phyloP scores from a whole-genome alignment of 192 early-diverging fungal species.

The Coemansia erecta region DNA sequence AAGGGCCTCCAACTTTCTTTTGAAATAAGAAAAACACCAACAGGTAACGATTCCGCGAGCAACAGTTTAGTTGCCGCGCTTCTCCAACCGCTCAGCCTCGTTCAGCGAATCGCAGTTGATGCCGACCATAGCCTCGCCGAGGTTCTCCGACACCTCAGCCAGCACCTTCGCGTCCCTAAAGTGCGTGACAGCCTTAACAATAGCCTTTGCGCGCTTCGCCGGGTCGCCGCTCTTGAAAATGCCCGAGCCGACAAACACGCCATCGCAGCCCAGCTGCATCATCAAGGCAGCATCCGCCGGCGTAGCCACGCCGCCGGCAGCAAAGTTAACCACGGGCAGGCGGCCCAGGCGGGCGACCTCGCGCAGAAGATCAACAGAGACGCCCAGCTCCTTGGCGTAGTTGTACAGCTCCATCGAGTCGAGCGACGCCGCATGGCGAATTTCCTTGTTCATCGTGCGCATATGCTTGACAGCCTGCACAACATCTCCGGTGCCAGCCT shows the following conservation, averaged over 20 bases:
- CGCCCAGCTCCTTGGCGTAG: constrained; percentile 96
- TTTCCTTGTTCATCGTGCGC: constrained; percentile 82
- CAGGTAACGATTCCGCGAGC: no score
- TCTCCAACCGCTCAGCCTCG: constrained; percentile 49
- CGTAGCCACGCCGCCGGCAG: constrained; percentile 97
- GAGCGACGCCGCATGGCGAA: constrained; percentile 82
- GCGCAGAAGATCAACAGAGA: constrained; percentile 86
- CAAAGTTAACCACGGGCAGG: constrained; percentile 98
- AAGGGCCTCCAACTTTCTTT: no score
- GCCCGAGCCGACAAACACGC: constrained; percentile 98
- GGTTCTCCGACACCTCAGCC: constrained; percentile 85
- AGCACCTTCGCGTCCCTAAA: constrained; percentile 88
- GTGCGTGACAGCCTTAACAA: constrained; percentile 96
- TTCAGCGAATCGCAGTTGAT: constrained; percentile 66
- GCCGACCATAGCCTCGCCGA: constrained; percentile 97
- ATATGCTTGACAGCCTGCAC: constrained; percentile 97
- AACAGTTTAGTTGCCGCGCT: constrained; percentile 37
- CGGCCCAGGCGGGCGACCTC: constrained; percentile 84
- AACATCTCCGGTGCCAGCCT: constrained; percentile 98
- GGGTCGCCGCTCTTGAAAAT: constrained; percentile 98
- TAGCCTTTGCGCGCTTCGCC: constrained; percentile 92
- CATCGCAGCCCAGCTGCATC: constrained; percentile 99
- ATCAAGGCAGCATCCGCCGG: constrained; percentile 99
- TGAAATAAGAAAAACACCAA: no score
- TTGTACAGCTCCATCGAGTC: constrained; percentile 87